Conservation (phyloP, 2,329 filamentous ascomycete species). For the Alternaria incomplexa region DNA sequence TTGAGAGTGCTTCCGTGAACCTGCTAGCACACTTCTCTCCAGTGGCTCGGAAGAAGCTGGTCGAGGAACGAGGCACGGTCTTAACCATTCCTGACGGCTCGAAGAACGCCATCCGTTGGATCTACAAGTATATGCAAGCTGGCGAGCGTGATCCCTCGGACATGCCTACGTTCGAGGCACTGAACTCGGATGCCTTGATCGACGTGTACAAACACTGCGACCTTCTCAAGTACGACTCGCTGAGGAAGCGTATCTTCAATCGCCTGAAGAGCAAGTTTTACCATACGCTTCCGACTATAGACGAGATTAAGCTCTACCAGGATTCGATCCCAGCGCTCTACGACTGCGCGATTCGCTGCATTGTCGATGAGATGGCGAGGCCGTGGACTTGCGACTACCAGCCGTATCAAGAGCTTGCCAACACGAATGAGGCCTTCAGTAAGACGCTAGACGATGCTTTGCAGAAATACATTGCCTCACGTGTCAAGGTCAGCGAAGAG, state of each 20-base stretch:
- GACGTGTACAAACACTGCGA: slow-evolving; percentile 19
- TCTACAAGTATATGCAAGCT: slow-evolving; percentile 33
- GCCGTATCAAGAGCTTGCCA: slow-evolving; percentile 11
- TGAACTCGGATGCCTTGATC: slow-evolving; percentile 16
- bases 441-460: slow-evolving; percentile 3
- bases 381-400: slow-evolving; percentile 19
- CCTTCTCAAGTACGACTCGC: slow-evolving; percentile 19
- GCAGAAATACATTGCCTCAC: slow-evolving; percentile 1
- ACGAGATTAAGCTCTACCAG: slow-evolving; percentile 13
- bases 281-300: slow-evolving; percentile 8
- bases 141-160: slow-evolving; percentile 16
- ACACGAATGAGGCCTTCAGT: slow-evolving; percentile 7
- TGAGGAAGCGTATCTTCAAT: slow-evolving; percentile 13
- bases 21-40: slow-evolving; percentile 25
- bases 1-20: slow-evolving; percentile 23
- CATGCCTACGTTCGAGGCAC: slow-evolving; percentile 11
- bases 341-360: not conserved
- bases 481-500: slow-evolving; percentile 4
- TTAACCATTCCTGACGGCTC: slow-evolving; percentile 20
- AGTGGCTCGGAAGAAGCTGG: slow-evolving; percentile 20
- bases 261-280: slow-evolving; percentile 12
- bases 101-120: slow-evolving; percentile 24
- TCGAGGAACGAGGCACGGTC: not conserved
- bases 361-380: slow-evolving; percentile 12
- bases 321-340: slow-evolving; percentile 10